These are phyloP conservation scores for Pichia sp. DNA, from an alignment of 1,139 yeast genomes.

Conservation along the genomic window DNA sequence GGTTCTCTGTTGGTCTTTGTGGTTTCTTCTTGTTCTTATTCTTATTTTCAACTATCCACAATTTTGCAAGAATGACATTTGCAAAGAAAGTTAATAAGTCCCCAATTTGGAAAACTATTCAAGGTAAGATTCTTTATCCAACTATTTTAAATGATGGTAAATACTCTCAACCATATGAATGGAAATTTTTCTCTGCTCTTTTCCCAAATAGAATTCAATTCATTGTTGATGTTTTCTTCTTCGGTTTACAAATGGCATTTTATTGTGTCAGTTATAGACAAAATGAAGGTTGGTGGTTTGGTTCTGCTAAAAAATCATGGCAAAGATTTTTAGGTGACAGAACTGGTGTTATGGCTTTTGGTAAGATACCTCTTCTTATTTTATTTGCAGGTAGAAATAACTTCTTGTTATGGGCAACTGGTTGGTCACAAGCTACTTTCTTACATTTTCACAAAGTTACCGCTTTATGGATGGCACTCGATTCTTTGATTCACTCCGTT, in stretches of 20 bases:
- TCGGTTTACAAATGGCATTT: constrained; percentile 21
- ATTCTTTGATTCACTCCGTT: constrained; percentile 25
- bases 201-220: constrained; percentile 56
- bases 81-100: constrained; percentile 14
- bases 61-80: constrained; percentile 17
- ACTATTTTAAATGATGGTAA: constrained; percentile 20
- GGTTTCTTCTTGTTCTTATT: constrained; percentile 32
- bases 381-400: constrained; percentile 61
- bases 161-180: constrained; percentile 13
- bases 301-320: constrained; percentile 26
- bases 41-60: constrained; percentile 24
- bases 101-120: constrained; percentile 12
- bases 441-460: constrained; percentile 55
- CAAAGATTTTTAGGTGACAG: constrained; percentile 48
- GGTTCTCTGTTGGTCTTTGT: constrained; percentile 34
- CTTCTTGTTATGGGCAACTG: constrained; percentile 47
- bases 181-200: constrained; percentile 12
- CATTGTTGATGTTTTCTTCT: constrained; percentile 14
- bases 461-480: constrained; percentile 39
- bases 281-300: constrained; percentile 34
- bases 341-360: constrained; percentile 40
- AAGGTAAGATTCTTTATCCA: constrained; percentile 21
- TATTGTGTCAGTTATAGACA: constrained; percentile 41
- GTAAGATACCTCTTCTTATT: constrained; percentile 38
- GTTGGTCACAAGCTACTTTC: constrained; percentile 54